Base-by-base conservation (phyloP, 163 green algal genomes). In the Coccomyxa subellipsoidea region DNA sequence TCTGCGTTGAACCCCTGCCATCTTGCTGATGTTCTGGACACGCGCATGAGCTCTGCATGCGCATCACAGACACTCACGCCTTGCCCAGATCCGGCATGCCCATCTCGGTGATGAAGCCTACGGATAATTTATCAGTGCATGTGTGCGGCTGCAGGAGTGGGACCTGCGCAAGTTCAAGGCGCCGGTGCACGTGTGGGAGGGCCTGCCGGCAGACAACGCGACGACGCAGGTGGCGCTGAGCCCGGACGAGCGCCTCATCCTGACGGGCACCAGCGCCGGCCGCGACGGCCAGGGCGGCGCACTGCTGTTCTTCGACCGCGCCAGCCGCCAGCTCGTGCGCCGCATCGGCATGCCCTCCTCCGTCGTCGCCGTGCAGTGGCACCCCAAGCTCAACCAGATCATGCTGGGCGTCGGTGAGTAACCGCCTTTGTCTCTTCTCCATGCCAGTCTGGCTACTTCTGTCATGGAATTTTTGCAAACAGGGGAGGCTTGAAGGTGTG, bases 381-480 rank as follows among this genome's bases (percentile, higher is more conserved):
- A 99, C 84, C 76, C 83, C 4, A 84, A 88, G 25, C 87, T 98
- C 27, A 99, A 99, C 88, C 96, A 98, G 85, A 96, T 99, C 47
- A 93, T 98, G 78, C 89, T 93, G 31, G 95, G 95, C 66, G 85
- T 88, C 59, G 91, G 92, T 93, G 79, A 12, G 76, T 5, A 12
- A 15, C 39, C 72, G 8, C 31, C 31, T 7, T 3, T 34, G 2
- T 73, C 47, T 18, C 47, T 66, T n/a, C n/a, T n/a, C n/a, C n/a
- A n/a, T n/a, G n/a, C n/a, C n/a, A n/a, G n/a, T n/a, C n/a, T n/a
- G n/a, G n/a, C n/a, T n/a, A n/a, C n/a, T n/a, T n/a, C n/a, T n/a
- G n/a, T n/a, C n/a, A n/a, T n/a, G n/a, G n/a, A n/a, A n/a, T n/a
- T n/a, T n/a, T n/a, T n/a, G n/a, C n/a, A n/a, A n/a, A n/a, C n/a